Conservation (phyloP, 805 yeast species). For the Kodamaea jinghongensis region DNA sequence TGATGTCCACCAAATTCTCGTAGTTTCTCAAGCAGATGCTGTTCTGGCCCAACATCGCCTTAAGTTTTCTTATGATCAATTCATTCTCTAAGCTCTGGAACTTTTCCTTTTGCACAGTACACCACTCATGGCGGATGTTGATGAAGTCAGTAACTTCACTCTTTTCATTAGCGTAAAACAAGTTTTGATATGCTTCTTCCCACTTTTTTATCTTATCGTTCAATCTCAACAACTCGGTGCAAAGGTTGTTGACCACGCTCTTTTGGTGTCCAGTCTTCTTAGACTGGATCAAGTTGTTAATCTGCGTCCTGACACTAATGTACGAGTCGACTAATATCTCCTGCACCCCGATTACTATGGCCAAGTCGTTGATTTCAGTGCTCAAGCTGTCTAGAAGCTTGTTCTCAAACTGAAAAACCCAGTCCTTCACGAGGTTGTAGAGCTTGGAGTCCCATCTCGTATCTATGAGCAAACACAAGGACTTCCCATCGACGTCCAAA, state of each 20-base stretch:
- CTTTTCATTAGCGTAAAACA: conserved; percentile 6
- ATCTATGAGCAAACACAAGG: conserved; percentile 32
- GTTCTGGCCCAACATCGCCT: conserved; percentile 16
- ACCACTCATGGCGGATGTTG: conserved; percentile 31
- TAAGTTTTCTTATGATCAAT: conserved; percentile 22
- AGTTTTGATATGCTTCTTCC: conserved; percentile 37
- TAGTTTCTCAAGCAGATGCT: conserved; percentile 55
- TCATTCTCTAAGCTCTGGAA: conserved; percentile 30
- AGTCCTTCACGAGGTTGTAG: conserved; percentile 29
- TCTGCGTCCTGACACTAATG: conserved; percentile 30
- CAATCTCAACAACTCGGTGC: conserved; percentile 37
- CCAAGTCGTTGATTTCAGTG: conserved; percentile 10
- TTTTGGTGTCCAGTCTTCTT: conserved; percentile 20
- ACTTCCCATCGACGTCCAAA: conserved; percentile 1
- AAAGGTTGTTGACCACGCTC: conserved; percentile 30
- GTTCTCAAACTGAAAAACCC: conserved; percentile 33
- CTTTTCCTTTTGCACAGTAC: conserved; percentile 26
- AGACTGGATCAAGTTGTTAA: conserved; percentile 16
- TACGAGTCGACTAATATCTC: conserved; percentile 48
- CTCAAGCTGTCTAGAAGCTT: conserved; percentile 11
- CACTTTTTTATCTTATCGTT: conserved; percentile 48
- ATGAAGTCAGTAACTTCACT: conserved; percentile 4
- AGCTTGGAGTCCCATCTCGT: conserved; percentile 39
- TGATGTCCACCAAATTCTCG: conserved; percentile 56
- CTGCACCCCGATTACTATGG: conserved; percentile 36